Evolutionary conservation across 2,329 filamentous ascomycete genomes (phyloP), one percentile per base, ranked within the genome.

Genomic region (Diaporthe citrichinensis): DNA sequence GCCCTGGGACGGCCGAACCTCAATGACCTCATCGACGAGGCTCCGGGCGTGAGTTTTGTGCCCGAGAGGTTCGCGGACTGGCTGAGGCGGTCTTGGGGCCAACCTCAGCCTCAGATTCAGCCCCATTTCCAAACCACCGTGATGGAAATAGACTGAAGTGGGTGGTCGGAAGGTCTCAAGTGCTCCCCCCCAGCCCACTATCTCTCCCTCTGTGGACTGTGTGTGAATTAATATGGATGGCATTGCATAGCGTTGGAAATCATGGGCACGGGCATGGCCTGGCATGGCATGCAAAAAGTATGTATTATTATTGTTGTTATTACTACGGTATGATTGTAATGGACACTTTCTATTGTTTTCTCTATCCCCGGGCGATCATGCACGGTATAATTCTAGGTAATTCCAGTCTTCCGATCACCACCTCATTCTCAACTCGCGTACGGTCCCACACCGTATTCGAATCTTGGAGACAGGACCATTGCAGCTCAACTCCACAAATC

Each of bases 1-100:
- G 90, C 92, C 77, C 93, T 94, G 78, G 84, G 85, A 4, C 84
- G 88, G 17, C 84, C 90, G 1, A 93, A 91, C 76, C 84, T 95
- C 72, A 94, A 94, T 81, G 84, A 86, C 3, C 79, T 86, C 4
- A 80, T 90, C 58, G 79, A 82, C 39, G 80, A 78, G 20, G 83
- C 78, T 77, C 77, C 83, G 6, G 78, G 82, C 6, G 84, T 88
- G 17, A 81, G 85, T 51, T 75, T 92, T 17, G 85, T 85, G 61
- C 89, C 91, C 0, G 83, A 87, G 74, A 83, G 80, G 2, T 91
- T 93, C 78, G 84, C 85, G 74, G 83, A 87, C 58, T 93, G 91
- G 91, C 80, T 93, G 51, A 81, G 84, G 73, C 80, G 81, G n/a
- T 82, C 84, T 6, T 91, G 89, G 89, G 82, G 81, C 15, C 77